Conservation (phyloP, 139 green algal species). For the Axilococcus clingmanii region DNA sequence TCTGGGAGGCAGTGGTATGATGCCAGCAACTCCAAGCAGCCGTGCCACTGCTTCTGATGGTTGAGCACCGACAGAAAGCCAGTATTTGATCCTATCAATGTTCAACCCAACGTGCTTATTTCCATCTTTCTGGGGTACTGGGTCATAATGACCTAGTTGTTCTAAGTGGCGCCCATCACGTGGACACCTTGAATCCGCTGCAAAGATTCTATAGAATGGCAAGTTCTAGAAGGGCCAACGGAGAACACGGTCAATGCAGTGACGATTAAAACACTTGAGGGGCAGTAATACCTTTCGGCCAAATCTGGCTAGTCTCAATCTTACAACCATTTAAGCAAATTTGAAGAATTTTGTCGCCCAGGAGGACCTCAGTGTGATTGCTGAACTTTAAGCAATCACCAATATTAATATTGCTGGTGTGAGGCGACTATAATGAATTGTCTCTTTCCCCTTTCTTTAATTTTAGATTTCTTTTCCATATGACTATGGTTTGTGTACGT, state of each 20-base stretch:
- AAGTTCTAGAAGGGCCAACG: too few relatives aligned
- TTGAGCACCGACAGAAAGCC: slow-evolving; percentile 72
- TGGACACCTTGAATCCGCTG: slow-evolving; percentile 49
- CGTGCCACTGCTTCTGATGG: slow-evolving; percentile 59
- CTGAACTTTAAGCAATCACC: too few relatives aligned
- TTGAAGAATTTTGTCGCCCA: too few relatives aligned
- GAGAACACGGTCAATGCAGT: too few relatives aligned
- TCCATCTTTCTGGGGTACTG: slow-evolving; percentile 65
- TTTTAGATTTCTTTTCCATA: too few relatives aligned
- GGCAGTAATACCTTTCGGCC: slow-evolving; percentile 35
- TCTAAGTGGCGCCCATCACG: slow-evolving; percentile 72
- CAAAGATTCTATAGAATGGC: slow-evolving; percentile 77
- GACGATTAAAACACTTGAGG: neutral
- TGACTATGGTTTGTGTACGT: too few relatives aligned
- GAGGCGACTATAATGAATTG: too few relatives aligned
- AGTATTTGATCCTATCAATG: slow-evolving; percentile 75
- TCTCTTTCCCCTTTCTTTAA: too few relatives aligned
- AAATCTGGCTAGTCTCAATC: slow-evolving; percentile 70
- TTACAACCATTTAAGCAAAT: slow-evolving; percentile 44
- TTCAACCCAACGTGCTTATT: slow-evolving; percentile 79
- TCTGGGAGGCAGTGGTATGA: slow-evolving; percentile 49
- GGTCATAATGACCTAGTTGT: slow-evolving; percentile 72
- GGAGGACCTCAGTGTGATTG: too few relatives aligned
- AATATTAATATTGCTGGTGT: too few relatives aligned
- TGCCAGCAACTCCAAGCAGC: slow-evolving; percentile 55